Evolutionary conservation across 495 filamentous ascomycete genomes (phyloP).

Genomic region (Xylaria flabelliformis): DNA sequence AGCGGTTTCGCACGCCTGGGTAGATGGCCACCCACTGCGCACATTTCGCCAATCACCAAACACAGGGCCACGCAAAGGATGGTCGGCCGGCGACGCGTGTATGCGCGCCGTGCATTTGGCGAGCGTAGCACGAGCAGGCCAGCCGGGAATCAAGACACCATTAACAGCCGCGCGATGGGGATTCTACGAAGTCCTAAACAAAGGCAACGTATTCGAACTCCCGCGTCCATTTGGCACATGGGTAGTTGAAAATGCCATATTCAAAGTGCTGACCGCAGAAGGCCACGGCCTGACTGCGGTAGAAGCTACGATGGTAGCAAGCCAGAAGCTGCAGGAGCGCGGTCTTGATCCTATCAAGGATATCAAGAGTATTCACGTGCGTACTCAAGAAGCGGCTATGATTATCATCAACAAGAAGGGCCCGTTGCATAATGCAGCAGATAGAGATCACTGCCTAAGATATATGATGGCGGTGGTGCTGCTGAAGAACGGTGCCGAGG

Average conservation of each 20-base stretch:
- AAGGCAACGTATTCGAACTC: slow-evolving; percentile 38
- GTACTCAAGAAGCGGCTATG: slow-evolving; percentile 46
- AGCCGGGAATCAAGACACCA: slow-evolving; percentile 45
- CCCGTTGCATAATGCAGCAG: slow-evolving; percentile 47
- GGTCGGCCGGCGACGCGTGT: slow-evolving; percentile 55
- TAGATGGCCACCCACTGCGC: slow-evolving; percentile 49
- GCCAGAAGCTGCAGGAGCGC: slow-evolving; percentile 30
- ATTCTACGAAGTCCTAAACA: slow-evolving; percentile 44
- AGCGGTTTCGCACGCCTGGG: slow-evolving; percentile 49
- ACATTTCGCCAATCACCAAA: slow-evolving; percentile 46
- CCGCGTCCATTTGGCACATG: slow-evolving; percentile 43
- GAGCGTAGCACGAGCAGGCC: slow-evolving; percentile 40
- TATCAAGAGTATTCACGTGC: slow-evolving; percentile 42
- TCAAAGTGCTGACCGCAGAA: slow-evolving; percentile 50
- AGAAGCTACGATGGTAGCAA: slow-evolving; percentile 46
- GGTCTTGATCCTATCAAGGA: slow-evolving; percentile 30
- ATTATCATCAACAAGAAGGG: slow-evolving; percentile 53
- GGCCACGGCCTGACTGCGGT: slow-evolving; percentile 49
- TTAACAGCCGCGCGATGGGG: slow-evolving; percentile 48
- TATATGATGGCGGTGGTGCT: slow-evolving; percentile 51
- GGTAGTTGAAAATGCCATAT: slow-evolving; percentile 47
- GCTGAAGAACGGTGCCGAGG: slow-evolving; percentile 42
- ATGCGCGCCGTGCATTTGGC: slow-evolving; percentile 54
- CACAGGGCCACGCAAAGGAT: slow-evolving; percentile 52
- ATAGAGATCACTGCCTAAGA: slow-evolving; percentile 56